phyloP scores from a whole-genome alignment of 805 yeast genomes.

The Spathaspora passalidarum region DNA sequence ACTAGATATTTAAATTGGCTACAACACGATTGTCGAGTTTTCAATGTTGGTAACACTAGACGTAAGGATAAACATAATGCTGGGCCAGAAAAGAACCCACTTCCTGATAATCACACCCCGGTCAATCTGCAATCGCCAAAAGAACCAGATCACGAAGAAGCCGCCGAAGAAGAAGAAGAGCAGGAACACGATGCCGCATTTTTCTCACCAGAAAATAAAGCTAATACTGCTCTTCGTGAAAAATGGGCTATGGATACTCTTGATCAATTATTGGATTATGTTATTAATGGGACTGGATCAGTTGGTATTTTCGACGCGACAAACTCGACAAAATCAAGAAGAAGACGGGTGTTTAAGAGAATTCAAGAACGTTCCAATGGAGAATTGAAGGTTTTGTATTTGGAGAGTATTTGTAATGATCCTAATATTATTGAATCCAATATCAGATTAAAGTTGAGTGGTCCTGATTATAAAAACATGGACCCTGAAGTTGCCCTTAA shows the following conservation, averaged over 20 bases:
- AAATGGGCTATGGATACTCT: conserved; percentile 96
- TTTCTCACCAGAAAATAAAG: conserved; percentile 75
- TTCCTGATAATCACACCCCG: conserved; percentile 42
- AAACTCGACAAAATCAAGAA: conserved; percentile 65
- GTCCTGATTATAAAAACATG: conserved; percentile 90
- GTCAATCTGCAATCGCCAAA: conserved; percentile 13
- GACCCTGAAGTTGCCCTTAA: conserved; percentile 73
- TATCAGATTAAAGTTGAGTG: conserved; percentile 78
- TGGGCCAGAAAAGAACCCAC: conserved; percentile 70
- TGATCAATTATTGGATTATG: conserved; percentile 77
- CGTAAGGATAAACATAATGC: conserved; percentile 61
- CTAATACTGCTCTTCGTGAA: conserved; percentile 68
- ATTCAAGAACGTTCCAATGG: conserved; percentile 56
- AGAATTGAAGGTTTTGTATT: conserved; percentile 71
- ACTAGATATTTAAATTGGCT: conserved; percentile 91
- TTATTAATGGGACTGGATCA: conserved; percentile 76
- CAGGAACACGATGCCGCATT: conserved; percentile 73
- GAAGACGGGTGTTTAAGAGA: conserved; percentile 54
- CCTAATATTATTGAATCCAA: conserved; percentile 76
- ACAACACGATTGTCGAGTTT: conserved; percentile 84
- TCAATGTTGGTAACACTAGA: conserved; percentile 94
- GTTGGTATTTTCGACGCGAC: conserved; percentile 93
- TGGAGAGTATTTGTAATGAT: conserved; percentile 88
- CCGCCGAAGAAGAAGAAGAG: conserved; percentile 45
- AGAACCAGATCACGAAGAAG: background rate